Base-by-base conservation (phyloP, 1,284 basidiomycete species). In the Tylopilus orsonianus region DNA sequence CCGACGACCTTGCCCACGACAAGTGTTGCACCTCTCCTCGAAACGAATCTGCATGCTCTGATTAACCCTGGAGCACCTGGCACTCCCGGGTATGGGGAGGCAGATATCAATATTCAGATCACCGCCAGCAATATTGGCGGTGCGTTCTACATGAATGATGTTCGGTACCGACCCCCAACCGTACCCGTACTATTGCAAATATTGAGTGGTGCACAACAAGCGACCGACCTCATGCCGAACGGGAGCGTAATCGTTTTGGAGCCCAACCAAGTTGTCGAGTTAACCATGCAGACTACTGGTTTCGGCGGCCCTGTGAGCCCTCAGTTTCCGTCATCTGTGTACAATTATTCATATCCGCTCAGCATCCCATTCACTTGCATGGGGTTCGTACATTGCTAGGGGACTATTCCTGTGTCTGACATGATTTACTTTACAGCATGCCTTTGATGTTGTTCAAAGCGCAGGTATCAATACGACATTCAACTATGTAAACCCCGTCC, bases 291-390 rank as follows among this genome's bases (percentile, higher is more conserved):
- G 7, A 53, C 50, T 35, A 0, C 16, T 41, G 46, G 48, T 22
- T 9, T 54, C 23, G 49, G 53, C n/a, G 50, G 50, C 19, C 58
- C 59, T 38, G 60, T 67, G 37, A 52, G 56, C 41, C 20, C 9
- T 30, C 1, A 13, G 45, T 20, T 19, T 18, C 18, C 16, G 9
- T 19, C 10, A 0, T n/a, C 19, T 18, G 16, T 18, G 22, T 35
- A 19, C n/a, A 19, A 20, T 46, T 44, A 13, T 35, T 55, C 6
- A 55, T 19, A 6, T 4, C 3, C 27, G 4, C 32, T 36, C 37
- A 70, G 69, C 69, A 72, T 46, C 68, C 69, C 4, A 56, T 71
- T 43, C 70, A 72, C 55, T 58, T 77, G 23, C 75, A 77, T 39
- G 72, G 74, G 44, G 69, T 74, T 57, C 10, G 70, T 62, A 4